Conservation (phyloP, 2,329 filamentous ascomycete genomes). For the Ciborinia camelliae region DNA sequence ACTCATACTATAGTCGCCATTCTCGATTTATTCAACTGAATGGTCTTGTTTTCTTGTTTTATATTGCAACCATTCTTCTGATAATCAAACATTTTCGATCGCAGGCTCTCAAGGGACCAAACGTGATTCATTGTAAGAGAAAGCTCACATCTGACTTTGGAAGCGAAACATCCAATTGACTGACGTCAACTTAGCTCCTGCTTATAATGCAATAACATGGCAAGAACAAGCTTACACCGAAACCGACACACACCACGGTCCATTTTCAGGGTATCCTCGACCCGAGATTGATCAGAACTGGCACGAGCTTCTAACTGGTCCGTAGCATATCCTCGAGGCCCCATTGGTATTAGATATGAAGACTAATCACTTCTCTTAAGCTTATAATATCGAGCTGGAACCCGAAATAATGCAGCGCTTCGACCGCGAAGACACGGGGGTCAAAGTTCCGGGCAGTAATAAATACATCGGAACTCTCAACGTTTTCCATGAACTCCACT, state of each 20-base stretch:
- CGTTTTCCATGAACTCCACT: background rate
- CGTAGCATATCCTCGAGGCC: no score
- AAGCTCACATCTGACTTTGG: background rate
- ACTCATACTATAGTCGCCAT: background rate
- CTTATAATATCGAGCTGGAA: background rate
- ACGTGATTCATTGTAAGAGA: background rate
- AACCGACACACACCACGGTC: background rate
- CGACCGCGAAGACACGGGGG: background rate
- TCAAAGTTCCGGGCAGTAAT: background rate
- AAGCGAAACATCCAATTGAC: background rate
- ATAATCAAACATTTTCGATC: background rate
- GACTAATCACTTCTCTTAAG: background rate
- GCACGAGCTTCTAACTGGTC: background rate
- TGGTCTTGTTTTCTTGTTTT: background rate
- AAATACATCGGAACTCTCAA: background rate
- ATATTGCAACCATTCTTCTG: background rate
- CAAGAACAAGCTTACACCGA: background rate
- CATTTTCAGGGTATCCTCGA: constrained; percentile 6
- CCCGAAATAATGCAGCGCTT: background rate
- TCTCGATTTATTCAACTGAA: background rate
- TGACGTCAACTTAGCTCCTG: background rate
- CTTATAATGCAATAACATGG: background rate
- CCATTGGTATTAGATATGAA: no score
- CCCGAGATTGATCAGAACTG: background rate
- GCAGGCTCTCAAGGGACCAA: background rate